Percentiles rank a stretch among this genome's conserved stretches.
Evolutionary conservation across 116 monocot genomes (phyloP).

Genomic region (Trichopus zeylanicus): DNA sequence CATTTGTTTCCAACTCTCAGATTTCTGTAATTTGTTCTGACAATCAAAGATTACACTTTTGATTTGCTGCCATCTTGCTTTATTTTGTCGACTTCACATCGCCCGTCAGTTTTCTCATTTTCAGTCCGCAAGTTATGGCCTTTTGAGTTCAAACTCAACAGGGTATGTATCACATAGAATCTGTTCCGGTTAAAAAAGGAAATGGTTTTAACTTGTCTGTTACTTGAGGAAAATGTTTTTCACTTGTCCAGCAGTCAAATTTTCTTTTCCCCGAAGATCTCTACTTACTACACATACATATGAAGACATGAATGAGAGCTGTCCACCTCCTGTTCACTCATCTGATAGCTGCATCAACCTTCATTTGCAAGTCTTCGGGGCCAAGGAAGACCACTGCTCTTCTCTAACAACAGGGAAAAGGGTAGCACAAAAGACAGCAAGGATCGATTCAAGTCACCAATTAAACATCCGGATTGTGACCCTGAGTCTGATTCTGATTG

Average conservation of each 20-base stretch:
- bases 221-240: no score
- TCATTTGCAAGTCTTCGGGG: neutral
- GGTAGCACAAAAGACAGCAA: neutral
- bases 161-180: no score
- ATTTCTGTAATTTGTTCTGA: neutral
- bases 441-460: neutral
- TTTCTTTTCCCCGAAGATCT: neutral
- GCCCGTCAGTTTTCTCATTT: neutral
- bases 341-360: neutral
- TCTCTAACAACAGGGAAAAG: neutral
- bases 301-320: neutral
- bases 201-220: neutral
- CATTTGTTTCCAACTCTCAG: neutral
- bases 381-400: neutral
- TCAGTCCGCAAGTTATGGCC: no score
- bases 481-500: no score
- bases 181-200: no score
- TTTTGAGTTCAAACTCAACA: no score
- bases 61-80: neutral
- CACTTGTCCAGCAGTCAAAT: neutral
- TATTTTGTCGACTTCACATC: neutral
- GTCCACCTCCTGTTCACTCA: constrained; percentile 3
- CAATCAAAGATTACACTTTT: neutral
- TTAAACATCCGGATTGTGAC: constrained; percentile 3
- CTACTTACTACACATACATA: neutral